Evolutionary conservation across 352 stramenopile species (phyloP), one percentile per base, ranked within the genome.

Genomic region (Pythium chondricola): DNA sequence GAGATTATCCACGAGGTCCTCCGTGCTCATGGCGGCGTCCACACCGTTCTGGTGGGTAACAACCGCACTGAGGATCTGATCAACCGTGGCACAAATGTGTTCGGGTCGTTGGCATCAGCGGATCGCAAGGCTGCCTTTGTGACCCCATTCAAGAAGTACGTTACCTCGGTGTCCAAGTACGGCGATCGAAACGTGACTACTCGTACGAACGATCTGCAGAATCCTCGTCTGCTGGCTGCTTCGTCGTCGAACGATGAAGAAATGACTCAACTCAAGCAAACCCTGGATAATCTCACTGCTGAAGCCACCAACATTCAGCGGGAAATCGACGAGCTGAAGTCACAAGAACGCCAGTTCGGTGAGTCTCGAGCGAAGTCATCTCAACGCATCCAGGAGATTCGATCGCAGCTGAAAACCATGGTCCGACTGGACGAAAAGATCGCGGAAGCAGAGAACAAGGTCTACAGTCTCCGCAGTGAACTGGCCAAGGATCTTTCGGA

Each of bases 151-250:
- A 93, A 94, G 51, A 91, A 90, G 70, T 94, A 94, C 33, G 75
- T 93, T 14, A 85, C 78, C 4, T 84, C 79, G 70, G 76, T 94
- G 6, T 93, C 81, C 11, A 92, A 89, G 54, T 94, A 94, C 43
- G 83, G 83, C 21, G 73, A 88, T 31, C 69, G 67, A 25, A 87
- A 90, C 41, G 77, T 88, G 32, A 90, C 79, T n/a, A 94, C 83
- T n/a, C 65, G 79, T 10, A 88, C 79, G 9, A 91, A 88, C 25
- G 81, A 93, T 56, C 56, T 94, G 2, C 60, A 83, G 32, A 83
- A 84, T 14, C 72, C 78, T 29, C 70, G 67, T 6, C 53, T 90
- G 21, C 41, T 94, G 17, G 83, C 64, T 3, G 75, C 74, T 3
- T 91, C 74, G 2, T 85, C 74, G 6, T 82, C 80, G n/a, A 85